Evolutionary conservation across 305 asterid genomes (phyloP).

Genomic region (Coffea humblotiana): DNA sequence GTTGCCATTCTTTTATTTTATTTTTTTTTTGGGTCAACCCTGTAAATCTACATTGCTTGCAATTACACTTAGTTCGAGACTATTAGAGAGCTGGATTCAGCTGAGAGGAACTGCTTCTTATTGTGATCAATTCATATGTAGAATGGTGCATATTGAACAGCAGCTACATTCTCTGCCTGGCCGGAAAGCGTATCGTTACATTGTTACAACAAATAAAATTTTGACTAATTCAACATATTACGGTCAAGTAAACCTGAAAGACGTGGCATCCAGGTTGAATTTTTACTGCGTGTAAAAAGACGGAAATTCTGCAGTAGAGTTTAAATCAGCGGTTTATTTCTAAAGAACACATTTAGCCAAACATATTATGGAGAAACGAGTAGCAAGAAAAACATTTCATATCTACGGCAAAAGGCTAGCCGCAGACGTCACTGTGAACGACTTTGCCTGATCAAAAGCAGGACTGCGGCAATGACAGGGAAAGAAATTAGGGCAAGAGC

Average conservation of each 20-base stretch:
- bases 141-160: background rate
- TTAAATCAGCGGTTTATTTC: background rate
- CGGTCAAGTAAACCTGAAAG: background rate
- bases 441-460: constrained; percentile 38
- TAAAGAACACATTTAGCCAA: background rate
- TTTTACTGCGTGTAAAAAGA: background rate
- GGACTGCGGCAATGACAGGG: constrained; percentile 31
- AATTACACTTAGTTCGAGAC: background rate
- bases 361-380: background rate
- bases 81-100: constrained; percentile 1
- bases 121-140: background rate
- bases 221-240: background rate
- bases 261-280: background rate
- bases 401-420: background rate
- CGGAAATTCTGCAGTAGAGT: background rate
- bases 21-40: background rate
- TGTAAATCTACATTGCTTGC: constrained; percentile 7
- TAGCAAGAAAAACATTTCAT: background rate
- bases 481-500: constrained; percentile 35
- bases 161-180: background rate
- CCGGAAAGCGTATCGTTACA: background rate
- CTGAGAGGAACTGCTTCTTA: background rate
- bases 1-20: constrained; percentile 17
- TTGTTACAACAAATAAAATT: background rate
- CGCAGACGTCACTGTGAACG: constrained; percentile 11